phyloP scores from a whole-genome alignment of 805 yeast genomes.

The Vanderwaltozyma tropicalis region DNA sequence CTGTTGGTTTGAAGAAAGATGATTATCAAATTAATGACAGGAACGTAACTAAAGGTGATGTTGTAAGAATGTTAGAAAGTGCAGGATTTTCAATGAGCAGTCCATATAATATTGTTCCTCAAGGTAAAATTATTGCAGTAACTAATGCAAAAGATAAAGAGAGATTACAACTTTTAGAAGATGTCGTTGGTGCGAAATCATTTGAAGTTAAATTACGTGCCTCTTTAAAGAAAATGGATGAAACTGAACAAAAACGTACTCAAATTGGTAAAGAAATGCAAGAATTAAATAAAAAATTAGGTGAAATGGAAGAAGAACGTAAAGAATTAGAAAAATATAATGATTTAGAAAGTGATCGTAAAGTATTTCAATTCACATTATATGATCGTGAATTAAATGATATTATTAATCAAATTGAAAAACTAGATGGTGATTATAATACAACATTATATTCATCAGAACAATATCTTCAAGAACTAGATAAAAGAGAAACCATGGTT shows the following conservation, averaged over 20 bases:
- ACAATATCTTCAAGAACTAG: conserved; percentile 43
- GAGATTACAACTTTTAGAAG: conserved; percentile 67
- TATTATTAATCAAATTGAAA: conserved; percentile 48
- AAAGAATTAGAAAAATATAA: conserved; percentile 65
- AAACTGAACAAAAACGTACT: conserved; percentile 56
- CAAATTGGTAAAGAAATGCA: conserved; percentile 65
- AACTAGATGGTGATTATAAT: conserved; percentile 48
- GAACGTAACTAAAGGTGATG: conserved; percentile 68
- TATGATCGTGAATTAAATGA: conserved; percentile 67
- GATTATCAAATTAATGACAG: conserved; percentile 78
- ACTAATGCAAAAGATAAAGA: conserved; percentile 86
- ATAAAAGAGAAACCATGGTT: conserved; percentile 47
- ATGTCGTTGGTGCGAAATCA: conserved; percentile 89
- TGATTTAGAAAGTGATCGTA: conserved; percentile 52
- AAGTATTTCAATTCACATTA: conserved; percentile 62
- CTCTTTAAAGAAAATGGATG: conserved; percentile 68
- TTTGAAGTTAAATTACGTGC: conserved; percentile 76
- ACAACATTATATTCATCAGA: conserved; percentile 43
- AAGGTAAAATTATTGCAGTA: conserved; percentile 78
- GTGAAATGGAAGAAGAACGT: conserved; percentile 73
- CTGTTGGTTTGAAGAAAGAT: conserved; percentile 88
- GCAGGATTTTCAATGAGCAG: conserved; percentile 88
- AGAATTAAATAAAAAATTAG: conserved; percentile 59
- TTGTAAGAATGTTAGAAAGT: conserved; percentile 72
- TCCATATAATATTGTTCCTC: conserved; percentile 95